phyloP scores from a whole-genome alignment of 371 early-diverging fungal species.

The Lichtheimia corymbifera region DNA sequence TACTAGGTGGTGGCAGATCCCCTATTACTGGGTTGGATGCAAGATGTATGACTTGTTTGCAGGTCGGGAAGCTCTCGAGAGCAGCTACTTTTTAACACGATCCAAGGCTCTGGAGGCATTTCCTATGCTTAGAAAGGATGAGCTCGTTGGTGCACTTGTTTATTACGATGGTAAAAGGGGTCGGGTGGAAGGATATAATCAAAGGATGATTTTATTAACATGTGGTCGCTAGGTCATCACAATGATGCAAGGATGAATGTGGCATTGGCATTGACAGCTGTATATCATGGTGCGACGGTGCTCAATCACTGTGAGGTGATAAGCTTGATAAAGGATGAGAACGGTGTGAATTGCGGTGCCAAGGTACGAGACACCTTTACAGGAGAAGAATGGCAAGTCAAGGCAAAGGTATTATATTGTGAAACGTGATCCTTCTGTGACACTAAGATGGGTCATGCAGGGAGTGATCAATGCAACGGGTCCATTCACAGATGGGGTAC shows the following conservation, averaged over 20 bases:
- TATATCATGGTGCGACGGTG: conserved; percentile 91
- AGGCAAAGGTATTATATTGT: conserved; percentile 64
- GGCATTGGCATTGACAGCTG: conserved; percentile 93
- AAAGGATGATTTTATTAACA: not conserved
- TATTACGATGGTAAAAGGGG: conserved; percentile 93
- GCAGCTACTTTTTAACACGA: conserved; percentile 86
- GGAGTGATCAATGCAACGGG: conserved; percentile 87
- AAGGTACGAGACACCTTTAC: conserved; percentile 84
- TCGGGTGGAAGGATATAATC: not conserved
- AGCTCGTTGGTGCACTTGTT: conserved; percentile 92
- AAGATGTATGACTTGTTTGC: conserved; percentile 97
- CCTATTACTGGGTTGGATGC: conserved; percentile 97
- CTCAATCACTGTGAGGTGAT: conserved; percentile 96
- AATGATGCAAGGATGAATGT: conserved; percentile 99
- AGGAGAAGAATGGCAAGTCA: conserved; percentile 87
- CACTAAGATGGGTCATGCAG: conserved; percentile 19
- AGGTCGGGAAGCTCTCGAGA: conserved; percentile 83
- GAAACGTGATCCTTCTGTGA: no score
- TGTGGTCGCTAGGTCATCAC: conserved; percentile 78
- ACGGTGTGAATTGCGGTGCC: conserved; percentile 79
- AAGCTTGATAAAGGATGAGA: conserved; percentile 76
- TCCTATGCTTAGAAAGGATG: conserved; percentile 92
- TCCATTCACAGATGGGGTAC: conserved; percentile 81
- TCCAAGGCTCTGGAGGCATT: conserved; percentile 90
- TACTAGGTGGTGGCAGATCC: conserved; percentile 93